Percentiles rank a stretch among this genome's conserved stretches.
phyloP scores from a whole-genome alignment of 257 asterid species.

The Linaria vulgaris region DNA sequence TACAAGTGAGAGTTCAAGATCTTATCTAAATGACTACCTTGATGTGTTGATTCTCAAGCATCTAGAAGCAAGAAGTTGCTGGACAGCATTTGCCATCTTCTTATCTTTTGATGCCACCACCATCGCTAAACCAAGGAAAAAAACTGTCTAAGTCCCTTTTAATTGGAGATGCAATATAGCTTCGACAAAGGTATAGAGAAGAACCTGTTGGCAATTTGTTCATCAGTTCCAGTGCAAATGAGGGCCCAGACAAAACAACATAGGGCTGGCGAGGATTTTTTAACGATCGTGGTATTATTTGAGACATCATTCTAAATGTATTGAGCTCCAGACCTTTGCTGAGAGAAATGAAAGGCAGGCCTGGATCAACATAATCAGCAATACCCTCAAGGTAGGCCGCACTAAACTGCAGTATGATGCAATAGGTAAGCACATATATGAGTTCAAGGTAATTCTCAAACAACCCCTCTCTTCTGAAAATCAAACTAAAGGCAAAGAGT shows the following conservation, averaged over 20 bases:
- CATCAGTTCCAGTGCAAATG: conserved; percentile 90
- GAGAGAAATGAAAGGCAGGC: conserved; percentile 85
- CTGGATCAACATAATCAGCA: conserved; percentile 79
- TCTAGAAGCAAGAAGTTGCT: conserved; percentile 83
- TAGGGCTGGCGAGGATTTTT: conserved; percentile 90
- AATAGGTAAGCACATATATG: no score
- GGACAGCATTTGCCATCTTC: conserved; percentile 77
- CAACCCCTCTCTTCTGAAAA: no score
- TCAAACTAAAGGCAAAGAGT: neutral
- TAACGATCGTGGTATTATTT: conserved; percentile 76
- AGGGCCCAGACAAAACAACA: conserved; percentile 85
- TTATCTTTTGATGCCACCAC: conserved; percentile 93
- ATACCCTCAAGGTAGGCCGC: conserved; percentile 76
- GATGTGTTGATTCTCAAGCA: conserved; percentile 82
- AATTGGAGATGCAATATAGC: conserved; percentile 18
- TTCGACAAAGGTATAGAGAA: conserved; percentile 17
- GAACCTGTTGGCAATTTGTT: conserved; percentile 87
- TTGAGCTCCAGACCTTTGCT: conserved; percentile 94
- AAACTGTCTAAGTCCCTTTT: conserved; percentile 12
- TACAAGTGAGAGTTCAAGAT: conserved; percentile 9
- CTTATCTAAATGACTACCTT: conserved; percentile 45
- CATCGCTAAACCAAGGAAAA: conserved; percentile 51
- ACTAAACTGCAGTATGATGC: conserved; percentile 73
- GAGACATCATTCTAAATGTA: conserved; percentile 85
- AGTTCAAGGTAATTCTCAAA: no score